A percentile compares a stretch with the other conserved stretches of the same genome.
These are phyloP conservation scores for Trichoderma cornu-damae DNA, from an alignment of 2,329 filamentous ascomycete genomes.

Conservation along the genomic window DNA sequence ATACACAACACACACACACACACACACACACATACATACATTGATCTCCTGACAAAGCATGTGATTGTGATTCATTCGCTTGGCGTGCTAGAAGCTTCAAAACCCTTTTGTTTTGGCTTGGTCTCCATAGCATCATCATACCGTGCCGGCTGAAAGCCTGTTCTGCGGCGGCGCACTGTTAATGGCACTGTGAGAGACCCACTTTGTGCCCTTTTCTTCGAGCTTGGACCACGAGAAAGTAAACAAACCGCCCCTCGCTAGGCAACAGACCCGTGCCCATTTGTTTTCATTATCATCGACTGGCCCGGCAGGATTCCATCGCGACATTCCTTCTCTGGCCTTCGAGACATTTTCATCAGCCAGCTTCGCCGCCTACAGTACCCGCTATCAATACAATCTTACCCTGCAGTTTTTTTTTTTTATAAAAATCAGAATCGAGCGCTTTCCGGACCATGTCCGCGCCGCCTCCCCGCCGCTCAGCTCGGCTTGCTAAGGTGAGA, in stretches of 20 bases:
- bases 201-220: slow-evolving; percentile 6
- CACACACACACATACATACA: no score
- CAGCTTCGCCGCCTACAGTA: background rate
- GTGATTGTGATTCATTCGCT: background rate
- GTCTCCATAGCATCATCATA: slow-evolving; percentile 3
- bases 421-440: slow-evolving; percentile 3
- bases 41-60: background rate
- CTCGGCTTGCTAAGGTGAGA: slow-evolving; percentile 39
- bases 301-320: slow-evolving; percentile 14
- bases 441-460: slow-evolving; percentile 31
- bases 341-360: slow-evolving; percentile 11
- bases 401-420: slow-evolving; percentile 8
- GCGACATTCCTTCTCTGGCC: slow-evolving; percentile 18
- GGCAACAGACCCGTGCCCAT: slow-evolving; percentile 22
- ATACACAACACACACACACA: no score
- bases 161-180: background rate
- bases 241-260: slow-evolving; percentile 26
- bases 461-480: slow-evolving; percentile 41
- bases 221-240: slow-evolving; percentile 23
- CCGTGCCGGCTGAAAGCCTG: background rate
- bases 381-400: slow-evolving; percentile 11
- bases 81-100: background rate
- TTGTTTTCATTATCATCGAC: slow-evolving; percentile 21
- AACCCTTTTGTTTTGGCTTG: background rate
- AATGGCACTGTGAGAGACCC: background rate